Conservation (phyloP, 2,329 filamentous ascomycete genomes). For the Helminthosporium solani region DNA sequence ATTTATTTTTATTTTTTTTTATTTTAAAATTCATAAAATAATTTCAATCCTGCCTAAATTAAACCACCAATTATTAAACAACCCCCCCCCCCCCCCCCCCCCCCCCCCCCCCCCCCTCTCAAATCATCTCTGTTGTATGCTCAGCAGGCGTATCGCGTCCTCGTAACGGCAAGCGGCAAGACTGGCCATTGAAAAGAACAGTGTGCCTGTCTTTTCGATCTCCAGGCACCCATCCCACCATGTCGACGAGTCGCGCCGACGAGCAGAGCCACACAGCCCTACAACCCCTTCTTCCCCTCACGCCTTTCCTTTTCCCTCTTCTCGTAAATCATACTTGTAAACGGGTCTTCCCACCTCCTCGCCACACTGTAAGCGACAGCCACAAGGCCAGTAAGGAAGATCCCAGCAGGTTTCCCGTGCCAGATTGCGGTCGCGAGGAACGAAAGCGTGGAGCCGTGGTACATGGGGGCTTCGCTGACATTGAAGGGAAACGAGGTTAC, state of each 20-base stretch:
- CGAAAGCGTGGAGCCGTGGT: constrained; percentile 88
- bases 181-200: no score
- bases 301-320: constrained; percentile 66
- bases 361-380: constrained; percentile 77
- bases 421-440: constrained; percentile 86
- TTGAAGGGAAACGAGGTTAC: constrained; percentile 97
- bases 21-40: no score
- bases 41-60: no score
- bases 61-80: no score
- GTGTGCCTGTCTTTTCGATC: no score
- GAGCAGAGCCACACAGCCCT: background rate
- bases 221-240: no score
- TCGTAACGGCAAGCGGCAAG: no score
- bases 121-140: no score
- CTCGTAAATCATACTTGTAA: constrained; percentile 88
- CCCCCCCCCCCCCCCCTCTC: background rate
- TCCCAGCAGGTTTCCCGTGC: constrained; percentile 82
- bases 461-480: constrained; percentile 89
- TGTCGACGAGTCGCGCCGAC: no score
- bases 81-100: no score
- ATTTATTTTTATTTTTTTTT: no score
- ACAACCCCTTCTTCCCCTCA: constrained; percentile 38
- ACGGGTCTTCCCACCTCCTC: constrained; percentile 86
- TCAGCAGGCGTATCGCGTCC: no score
- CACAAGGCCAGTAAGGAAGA: constrained; percentile 74